These are phyloP conservation scores for Paraphaeosphaeria sporulosa DNA, from an alignment of 2,329 filamentous ascomycete genomes.

Conservation along the genomic window DNA sequence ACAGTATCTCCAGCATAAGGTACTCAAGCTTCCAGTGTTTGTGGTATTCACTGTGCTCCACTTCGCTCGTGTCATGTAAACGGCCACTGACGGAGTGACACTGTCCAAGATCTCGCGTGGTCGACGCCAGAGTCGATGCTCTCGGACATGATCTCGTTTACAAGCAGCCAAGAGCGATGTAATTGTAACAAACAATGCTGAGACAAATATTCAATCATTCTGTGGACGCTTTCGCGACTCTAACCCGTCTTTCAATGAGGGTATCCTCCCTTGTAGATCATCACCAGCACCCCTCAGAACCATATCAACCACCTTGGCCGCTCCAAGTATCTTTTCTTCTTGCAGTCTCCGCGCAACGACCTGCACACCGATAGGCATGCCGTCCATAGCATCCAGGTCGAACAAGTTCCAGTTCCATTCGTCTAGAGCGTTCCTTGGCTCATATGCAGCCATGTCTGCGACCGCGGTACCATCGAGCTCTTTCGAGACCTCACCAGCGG, in stretches of 20 bases:
- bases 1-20: too few relatives aligned
- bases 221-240: neutral
- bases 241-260: neutral
- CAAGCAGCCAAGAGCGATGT: neutral
- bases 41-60: too few relatives aligned
- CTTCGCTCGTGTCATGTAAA: too few relatives aligned
- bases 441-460: conserved; percentile 43
- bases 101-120: too few relatives aligned
- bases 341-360: conserved; percentile 45
- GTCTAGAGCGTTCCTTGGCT: conserved; percentile 60
- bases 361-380: conserved; percentile 49
- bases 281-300: conserved; percentile 18
- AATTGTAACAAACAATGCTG: neutral
- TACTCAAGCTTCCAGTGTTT: too few relatives aligned
- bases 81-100: too few relatives aligned
- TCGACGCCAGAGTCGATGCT: too few relatives aligned
- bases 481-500: conserved; percentile 58
- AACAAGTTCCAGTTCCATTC: conserved; percentile 59
- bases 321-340: conserved; percentile 50
- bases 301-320: conserved; percentile 39
- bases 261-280: neutral
- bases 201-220: neutral
- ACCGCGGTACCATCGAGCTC: conserved; percentile 48
- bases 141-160: neutral
- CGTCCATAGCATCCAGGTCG: conserved; percentile 43